Conservation (phyloP, 495 filamentous ascomycete genomes). For the Xylaria palmicola region DNA sequence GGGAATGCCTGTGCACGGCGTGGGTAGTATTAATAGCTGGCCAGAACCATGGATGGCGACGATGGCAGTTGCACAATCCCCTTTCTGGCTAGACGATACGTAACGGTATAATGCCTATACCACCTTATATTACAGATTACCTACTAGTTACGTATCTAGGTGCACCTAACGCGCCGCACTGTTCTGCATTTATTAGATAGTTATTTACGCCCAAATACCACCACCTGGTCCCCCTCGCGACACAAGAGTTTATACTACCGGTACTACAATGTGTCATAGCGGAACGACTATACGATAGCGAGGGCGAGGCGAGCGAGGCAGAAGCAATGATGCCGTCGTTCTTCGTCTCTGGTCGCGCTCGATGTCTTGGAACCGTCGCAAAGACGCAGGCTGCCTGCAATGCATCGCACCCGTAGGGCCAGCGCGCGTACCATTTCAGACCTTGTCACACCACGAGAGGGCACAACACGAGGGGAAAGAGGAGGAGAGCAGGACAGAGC, state of each 20-base stretch:
- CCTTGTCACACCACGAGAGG: conserved; percentile 10
- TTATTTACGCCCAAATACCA: not conserved
- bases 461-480: not conserved
- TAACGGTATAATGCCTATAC: not conserved
- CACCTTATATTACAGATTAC: too few relatives aligned
- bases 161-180: too few relatives aligned
- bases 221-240: too few relatives aligned
- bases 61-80: not conserved
- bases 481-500: too few relatives aligned
- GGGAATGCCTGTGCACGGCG: conserved; percentile 1
- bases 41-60: not conserved
- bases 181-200: too few relatives aligned
- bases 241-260: too few relatives aligned
- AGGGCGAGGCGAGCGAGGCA: not conserved
- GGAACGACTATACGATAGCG: not conserved
- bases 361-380: not conserved
- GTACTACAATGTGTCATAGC: not conserved
- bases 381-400: not conserved
- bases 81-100: not conserved
- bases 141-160: too few relatives aligned
- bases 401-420: conserved; percentile 8
- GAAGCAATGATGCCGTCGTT: not conserved
- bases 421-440: conserved; percentile 9
- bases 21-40: conserved; percentile 10
- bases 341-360: not conserved